Percentiles rank a stretch among this genome's conserved stretches.
Conservation (phyloP, 306 rosid genomes). For the Vigna hirtella region DNA sequence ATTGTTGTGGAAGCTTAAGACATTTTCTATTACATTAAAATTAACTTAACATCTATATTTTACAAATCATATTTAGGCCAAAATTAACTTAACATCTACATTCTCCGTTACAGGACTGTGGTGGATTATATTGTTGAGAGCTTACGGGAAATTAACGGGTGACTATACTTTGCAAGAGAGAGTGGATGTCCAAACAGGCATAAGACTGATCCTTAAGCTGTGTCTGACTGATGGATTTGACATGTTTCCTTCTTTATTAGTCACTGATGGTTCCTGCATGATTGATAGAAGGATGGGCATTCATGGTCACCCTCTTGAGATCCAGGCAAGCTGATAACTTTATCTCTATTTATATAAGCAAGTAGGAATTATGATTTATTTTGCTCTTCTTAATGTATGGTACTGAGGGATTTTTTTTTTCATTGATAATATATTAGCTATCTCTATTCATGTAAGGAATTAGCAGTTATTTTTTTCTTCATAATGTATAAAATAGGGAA, state of each 20-base stretch:
- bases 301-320: constrained; percentile 96
- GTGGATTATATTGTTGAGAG: constrained; percentile 96
- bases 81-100: background rate
- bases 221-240: constrained; percentile 91
- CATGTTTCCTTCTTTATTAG: constrained; percentile 91
- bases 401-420: constrained; percentile 4
- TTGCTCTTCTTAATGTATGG: constrained; percentile 16
- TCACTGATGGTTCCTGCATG: constrained; percentile 97
- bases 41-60: background rate
- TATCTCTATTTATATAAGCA: constrained; percentile 18
- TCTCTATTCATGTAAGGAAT: constrained; percentile 6
- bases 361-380: constrained; percentile 28
- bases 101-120: constrained; percentile 69
- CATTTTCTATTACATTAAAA: background rate
- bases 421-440: background rate
- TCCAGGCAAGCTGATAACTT: constrained; percentile 67
- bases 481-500: background rate
- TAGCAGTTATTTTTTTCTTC: constrained; percentile 23
- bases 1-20: constrained; percentile 5
- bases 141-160: constrained; percentile 89
- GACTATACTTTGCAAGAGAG: constrained; percentile 89
- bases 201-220: constrained; percentile 77
- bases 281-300: constrained; percentile 97
- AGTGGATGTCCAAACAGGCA: constrained; percentile 92
- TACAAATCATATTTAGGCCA: constrained; percentile 7